These are phyloP conservation scores for Pyrrhoderma noxium DNA, from an alignment of 1,284 basidiomycete species.

Conservation along the genomic window DNA sequence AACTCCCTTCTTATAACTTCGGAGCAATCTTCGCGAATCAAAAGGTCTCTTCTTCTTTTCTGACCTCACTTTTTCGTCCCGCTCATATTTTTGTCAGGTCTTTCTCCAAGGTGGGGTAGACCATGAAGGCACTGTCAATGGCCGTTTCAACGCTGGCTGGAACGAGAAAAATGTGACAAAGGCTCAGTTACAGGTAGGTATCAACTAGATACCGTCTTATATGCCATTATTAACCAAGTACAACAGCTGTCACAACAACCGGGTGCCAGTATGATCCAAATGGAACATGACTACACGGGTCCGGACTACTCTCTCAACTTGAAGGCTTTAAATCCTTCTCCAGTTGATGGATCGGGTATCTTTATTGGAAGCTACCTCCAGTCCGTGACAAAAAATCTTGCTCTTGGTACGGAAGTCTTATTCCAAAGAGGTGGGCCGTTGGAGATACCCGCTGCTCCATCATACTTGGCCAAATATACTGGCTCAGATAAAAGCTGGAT, in stretches of 20 bases:
- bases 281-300: slow-evolving; percentile 94
- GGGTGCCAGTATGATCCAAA: slow-evolving; percentile 83
- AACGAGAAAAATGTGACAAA: slow-evolving; percentile 76
- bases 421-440: slow-evolving; percentile 50
- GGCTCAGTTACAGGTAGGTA: slow-evolving; percentile 82
- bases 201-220: too few species aligned
- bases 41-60: slow-evolving; percentile 49
- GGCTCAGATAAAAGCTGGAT: slow-evolving; percentile 76
- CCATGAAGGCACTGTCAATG: slow-evolving; percentile 86
- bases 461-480: slow-evolving; percentile 87
- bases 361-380: slow-evolving; percentile 93
- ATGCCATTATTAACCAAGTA: slow-evolving; percentile 12
- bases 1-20: slow-evolving; percentile 86
- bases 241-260: slow-evolving; percentile 34
- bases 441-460: slow-evolving; percentile 50
- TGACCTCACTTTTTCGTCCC: slow-evolving; percentile 13
- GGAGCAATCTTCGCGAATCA: slow-evolving; percentile 89
- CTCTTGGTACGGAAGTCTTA: slow-evolving; percentile 86
- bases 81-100: slow-evolving; percentile 41
- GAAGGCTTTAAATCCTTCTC: slow-evolving; percentile 92
- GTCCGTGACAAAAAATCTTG: slow-evolving; percentile 88
- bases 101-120: slow-evolving; percentile 94
- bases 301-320: slow-evolving; percentile 83
- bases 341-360: slow-evolving; percentile 85
- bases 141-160: slow-evolving; percentile 90